Evolutionary conservation across 2,329 filamentous ascomycete genomes (phyloP), one percentile per base, ranked within the genome.

Genomic region (Colletotrichum orchidophilum): DNA sequence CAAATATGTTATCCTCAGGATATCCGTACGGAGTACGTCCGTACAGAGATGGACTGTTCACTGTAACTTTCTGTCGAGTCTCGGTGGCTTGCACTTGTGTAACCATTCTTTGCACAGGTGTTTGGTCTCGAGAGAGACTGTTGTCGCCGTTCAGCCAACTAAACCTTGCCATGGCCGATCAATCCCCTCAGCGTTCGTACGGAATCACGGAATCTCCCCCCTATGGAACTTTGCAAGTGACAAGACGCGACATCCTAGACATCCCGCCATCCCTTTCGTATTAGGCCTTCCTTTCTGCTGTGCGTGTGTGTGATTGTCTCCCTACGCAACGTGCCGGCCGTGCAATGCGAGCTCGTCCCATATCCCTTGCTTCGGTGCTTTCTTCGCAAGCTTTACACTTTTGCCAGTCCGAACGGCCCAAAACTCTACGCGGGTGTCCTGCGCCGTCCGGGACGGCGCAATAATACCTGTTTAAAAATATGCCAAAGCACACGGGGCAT

Each of bases 141-240:
- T 55, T 35, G 33, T 21, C 18, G 8, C 27, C 15, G 27, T 46
- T 21, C 11, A 24, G 57, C 5, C 35, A 35, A 18, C 52, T 6
- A 54, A 50, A n/a, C 18, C 27, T 35, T 35, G 27, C n/a, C 42
- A 52, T 8, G 3, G 24, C 33, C 26, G 49, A 63, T 64, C 33
- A 33, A 31, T 33, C 62, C 24, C 21, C 18, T 66, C 8, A 42
- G n/a, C 53, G n/a, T 26, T 53, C 21, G 39, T 46, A 46, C 39
- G 39, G 39, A 46, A 27, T 62, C 27, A n/a, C n/a, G n/a, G n/a
- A n/a, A n/a, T 61, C 61, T 24, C 42, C 53, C 57, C 42, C 63
- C 42, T 63, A 52, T 59, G 69, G 65, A 71, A 71, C 69, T 29
- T 71, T 27, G 54, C 64, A 69, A 71, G 65, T 71, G 69, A 71